Conservation (phyloP, 495 filamentous ascomycete genomes). For the Venustampulla echinocandica region DNA sequence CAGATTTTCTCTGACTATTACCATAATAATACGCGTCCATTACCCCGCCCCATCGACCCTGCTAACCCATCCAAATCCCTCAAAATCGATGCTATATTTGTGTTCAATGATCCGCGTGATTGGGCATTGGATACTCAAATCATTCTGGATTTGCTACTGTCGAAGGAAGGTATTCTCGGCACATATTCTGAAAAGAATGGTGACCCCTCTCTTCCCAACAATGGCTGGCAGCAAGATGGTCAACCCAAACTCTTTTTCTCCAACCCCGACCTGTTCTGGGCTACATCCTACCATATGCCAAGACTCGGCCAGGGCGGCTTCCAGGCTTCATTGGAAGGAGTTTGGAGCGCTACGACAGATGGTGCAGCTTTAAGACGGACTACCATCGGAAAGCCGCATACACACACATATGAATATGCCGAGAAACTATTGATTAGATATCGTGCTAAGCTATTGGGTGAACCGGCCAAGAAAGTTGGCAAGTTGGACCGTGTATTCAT, state of each 20-base stretch:
- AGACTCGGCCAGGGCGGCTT: slow-evolving; percentile 92
- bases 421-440: slow-evolving; percentile 60
- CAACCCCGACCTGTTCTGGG: slow-evolving; percentile 88
- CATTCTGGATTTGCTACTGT: slow-evolving; percentile 73
- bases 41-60: slow-evolving; percentile 35
- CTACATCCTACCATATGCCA: slow-evolving; percentile 71
- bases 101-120: slow-evolving; percentile 76
- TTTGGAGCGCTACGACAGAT: slow-evolving; percentile 67
- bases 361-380: slow-evolving; percentile 52
- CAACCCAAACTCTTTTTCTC: slow-evolving; percentile 80
- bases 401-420: slow-evolving; percentile 72
- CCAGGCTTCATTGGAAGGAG: slow-evolving; percentile 66
- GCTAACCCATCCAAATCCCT: slow-evolving; percentile 23
- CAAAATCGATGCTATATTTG: slow-evolving; percentile 75
- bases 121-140: slow-evolving; percentile 80
- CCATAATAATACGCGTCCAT: slow-evolving; percentile 50
- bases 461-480: slow-evolving; percentile 15
- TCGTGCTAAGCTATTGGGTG: slow-evolving; percentile 36
- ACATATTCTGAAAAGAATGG: slow-evolving; percentile 51
- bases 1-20: slow-evolving; percentile 52
- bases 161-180: slow-evolving; percentile 66
- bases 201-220: slow-evolving; percentile 49
- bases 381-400: slow-evolving; percentile 77
- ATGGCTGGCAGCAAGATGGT: slow-evolving; percentile 65
- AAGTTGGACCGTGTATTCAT: slow-evolving; percentile 69